Evolutionary conservation across 805 yeast genomes (phyloP).

Genomic region (Cyberlindnera galapagoensis): DNA sequence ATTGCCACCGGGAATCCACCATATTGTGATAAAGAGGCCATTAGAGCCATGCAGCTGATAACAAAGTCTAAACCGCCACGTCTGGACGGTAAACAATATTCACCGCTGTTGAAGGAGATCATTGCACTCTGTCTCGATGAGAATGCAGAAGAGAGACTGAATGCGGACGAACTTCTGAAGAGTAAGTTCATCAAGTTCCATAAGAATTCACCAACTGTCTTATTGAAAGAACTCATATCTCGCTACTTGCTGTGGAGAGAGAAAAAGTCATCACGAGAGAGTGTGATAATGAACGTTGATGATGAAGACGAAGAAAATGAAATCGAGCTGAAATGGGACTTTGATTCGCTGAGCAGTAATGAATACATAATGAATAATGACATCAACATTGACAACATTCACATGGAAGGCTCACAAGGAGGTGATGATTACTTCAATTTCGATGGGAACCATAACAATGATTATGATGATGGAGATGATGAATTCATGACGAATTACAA

Average conservation of each 20-base stretch:
- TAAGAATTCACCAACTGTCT: slow-evolving; percentile 50
- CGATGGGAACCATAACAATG: slow-evolving; percentile 9
- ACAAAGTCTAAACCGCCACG: slow-evolving; percentile 93
- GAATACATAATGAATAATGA: slow-evolving; percentile 72
- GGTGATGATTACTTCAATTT: slow-evolving; percentile 21
- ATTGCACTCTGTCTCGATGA: slow-evolving; percentile 92
- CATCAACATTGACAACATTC: slow-evolving; percentile 37
- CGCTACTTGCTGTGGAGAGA: slow-evolving; percentile 74
- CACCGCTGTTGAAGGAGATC: slow-evolving; percentile 72
- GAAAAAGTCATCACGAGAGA: slow-evolving; percentile 48
- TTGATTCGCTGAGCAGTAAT: slow-evolving; percentile 69
- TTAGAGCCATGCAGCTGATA: slow-evolving; percentile 90
- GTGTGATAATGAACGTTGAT: slow-evolving; percentile 33
- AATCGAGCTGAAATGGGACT: slow-evolving; percentile 75
- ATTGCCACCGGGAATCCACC: slow-evolving; percentile 98
- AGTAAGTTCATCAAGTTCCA: slow-evolving; percentile 65
- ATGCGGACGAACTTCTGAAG: slow-evolving; percentile 77
- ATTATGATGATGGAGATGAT: slow-evolving; percentile 25
- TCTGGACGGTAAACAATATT: slow-evolving; percentile 82
- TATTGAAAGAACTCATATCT: slow-evolving; percentile 68
- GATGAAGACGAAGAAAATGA: slow-evolving; percentile 36
- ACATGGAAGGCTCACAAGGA: slow-evolving; percentile 16
- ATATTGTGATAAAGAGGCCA: slow-evolving; percentile 89
- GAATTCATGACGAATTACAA: slow-evolving; percentile 23
- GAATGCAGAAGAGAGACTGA: slow-evolving; percentile 80